Evolutionary conservation across 2,329 filamentous ascomycete species (phyloP).

Genomic region (Scedosporium apiospermum): DNA sequence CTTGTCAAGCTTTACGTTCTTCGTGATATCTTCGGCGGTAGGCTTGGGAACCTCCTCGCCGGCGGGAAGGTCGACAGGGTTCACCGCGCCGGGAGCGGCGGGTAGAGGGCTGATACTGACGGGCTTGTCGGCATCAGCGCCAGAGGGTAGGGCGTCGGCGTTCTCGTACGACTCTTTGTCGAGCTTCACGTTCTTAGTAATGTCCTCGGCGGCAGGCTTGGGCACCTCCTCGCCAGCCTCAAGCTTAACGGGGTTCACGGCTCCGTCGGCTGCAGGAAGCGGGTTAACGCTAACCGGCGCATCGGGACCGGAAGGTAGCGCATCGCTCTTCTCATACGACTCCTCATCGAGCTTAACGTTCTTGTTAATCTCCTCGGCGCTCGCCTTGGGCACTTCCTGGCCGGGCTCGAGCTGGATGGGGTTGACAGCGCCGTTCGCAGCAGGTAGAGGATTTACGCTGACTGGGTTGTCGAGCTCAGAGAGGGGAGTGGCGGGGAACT

Average conservation of each 20-base stretch:
- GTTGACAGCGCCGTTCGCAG: conserved; percentile 58
- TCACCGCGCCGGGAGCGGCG: conserved; percentile 54
- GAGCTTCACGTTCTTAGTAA: conserved; percentile 62
- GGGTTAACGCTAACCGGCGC: conserved; percentile 50
- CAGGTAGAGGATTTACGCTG: conserved; percentile 51
- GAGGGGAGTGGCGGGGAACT: conserved; percentile 58
- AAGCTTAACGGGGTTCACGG: conserved; percentile 71
- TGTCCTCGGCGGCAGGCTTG: conserved; percentile 55
- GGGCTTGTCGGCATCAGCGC: conserved; percentile 49
- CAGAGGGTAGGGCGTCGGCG: conserved; percentile 18
- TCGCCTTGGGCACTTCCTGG: conserved; percentile 62
- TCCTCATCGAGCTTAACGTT: conserved; percentile 72
- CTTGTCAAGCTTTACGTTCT: conserved; percentile 67
- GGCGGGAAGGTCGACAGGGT: conserved; percentile 69
- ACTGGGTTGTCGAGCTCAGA: conserved; percentile 40
- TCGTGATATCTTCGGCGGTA: conserved; percentile 57
- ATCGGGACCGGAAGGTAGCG: conserved; percentile 24
- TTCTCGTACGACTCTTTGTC: conserved; percentile 77
- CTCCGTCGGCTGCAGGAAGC: conserved; percentile 51
- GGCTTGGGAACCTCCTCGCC: conserved; percentile 73
- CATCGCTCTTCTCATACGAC: conserved; percentile 76
- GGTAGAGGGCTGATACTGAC: conserved; percentile 53
- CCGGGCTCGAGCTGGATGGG: conserved; percentile 72
- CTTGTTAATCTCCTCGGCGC: conserved; percentile 54
- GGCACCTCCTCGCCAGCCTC: conserved; percentile 76